phyloP scores from a whole-genome alignment of 805 yeast genomes.

The Lachancea kluyveri region DNA sequence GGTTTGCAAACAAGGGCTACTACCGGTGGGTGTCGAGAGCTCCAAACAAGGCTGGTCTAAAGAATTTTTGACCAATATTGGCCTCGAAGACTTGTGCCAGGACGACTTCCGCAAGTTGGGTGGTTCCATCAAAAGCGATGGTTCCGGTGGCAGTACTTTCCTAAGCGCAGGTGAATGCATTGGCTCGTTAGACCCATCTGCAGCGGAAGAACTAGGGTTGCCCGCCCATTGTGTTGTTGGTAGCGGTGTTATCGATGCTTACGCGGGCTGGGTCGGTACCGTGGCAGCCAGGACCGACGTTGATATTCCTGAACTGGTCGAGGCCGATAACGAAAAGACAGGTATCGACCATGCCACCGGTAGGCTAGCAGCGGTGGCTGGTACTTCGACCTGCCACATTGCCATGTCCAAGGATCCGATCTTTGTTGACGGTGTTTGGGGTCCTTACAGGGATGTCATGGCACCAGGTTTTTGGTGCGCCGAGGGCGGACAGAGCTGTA shows the following conservation, averaged over 20 bases:
- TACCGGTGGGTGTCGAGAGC: conserved; percentile 88
- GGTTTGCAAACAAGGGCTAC: conserved; percentile 92
- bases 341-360: conserved; percentile 65
- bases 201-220: conserved; percentile 83
- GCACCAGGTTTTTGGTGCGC: conserved; percentile 92
- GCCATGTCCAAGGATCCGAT: conserved; percentile 78
- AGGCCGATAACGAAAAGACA: conserved; percentile 38
- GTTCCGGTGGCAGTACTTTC: conserved; percentile 40
- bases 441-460: conserved; percentile 91
- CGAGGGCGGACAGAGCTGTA: conserved; percentile 98
- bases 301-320: conserved; percentile 43
- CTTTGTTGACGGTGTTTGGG: conserved; percentile 97
- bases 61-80: conserved; percentile 64
- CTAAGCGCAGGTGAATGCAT: conserved; percentile 86
- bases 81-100: conserved; percentile 68
- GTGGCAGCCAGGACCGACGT: conserved; percentile 82
- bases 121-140: conserved; percentile 70
- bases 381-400: conserved; percentile 96
- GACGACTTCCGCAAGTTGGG: conserved; percentile 77
- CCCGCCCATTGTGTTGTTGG: conserved; percentile 79
- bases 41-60: conserved; percentile 85
- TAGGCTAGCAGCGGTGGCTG: conserved; percentile 95
- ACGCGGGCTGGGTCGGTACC: conserved; percentile 98
- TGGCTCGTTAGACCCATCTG: conserved; percentile 56
- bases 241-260: conserved; percentile 95